These are phyloP conservation scores for Pythium sp. DNA, from an alignment of 352 stramenopile species.

Conservation along the genomic window DNA sequence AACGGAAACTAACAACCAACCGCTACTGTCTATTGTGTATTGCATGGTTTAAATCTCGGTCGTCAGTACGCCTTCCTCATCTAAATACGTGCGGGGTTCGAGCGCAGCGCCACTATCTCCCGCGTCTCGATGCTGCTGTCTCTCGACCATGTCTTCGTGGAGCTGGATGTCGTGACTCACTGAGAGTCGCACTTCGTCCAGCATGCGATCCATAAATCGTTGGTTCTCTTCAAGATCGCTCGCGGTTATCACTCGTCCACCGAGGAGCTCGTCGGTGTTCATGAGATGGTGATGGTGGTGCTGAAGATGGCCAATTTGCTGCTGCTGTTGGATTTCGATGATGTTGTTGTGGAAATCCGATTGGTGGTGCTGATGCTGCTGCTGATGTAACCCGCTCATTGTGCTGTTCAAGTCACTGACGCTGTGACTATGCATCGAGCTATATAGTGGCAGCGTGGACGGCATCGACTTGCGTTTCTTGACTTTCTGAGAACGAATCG, in stretches of 20 bases:
- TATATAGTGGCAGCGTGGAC: background rate
- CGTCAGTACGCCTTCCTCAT: conserved; percentile 67
- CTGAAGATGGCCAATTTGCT: conserved; percentile 5
- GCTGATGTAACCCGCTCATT: conserved; percentile 1
- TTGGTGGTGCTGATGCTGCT: background rate
- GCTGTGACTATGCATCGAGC: background rate
- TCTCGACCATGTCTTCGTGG: conserved; percentile 13
- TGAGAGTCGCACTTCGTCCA: conserved; percentile 62
- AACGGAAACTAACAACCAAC: background rate
- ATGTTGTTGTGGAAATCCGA: conserved; percentile 15
- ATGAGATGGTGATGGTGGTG: conserved; percentile 36
- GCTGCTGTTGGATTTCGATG: conserved; percentile 7
- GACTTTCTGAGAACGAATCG: conserved; percentile 69
- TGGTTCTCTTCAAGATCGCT: conserved; percentile 66
- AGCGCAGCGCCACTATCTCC: conserved; percentile 25
- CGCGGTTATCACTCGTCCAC: conserved; percentile 36
- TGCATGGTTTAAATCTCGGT: conserved; percentile 44
- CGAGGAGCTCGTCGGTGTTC: conserved; percentile 46
- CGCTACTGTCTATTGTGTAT: background rate
- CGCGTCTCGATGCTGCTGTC: conserved; percentile 21
- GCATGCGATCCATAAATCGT: conserved; percentile 77
- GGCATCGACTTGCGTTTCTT: conserved; percentile 41
- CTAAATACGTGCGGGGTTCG: conserved; percentile 63
- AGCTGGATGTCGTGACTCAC: conserved; percentile 47
- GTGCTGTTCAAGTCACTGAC: background rate